Evolutionary conservation across 2,329 filamentous ascomycete species (phyloP).

Genomic region (Pezizomycotina sp.): DNA sequence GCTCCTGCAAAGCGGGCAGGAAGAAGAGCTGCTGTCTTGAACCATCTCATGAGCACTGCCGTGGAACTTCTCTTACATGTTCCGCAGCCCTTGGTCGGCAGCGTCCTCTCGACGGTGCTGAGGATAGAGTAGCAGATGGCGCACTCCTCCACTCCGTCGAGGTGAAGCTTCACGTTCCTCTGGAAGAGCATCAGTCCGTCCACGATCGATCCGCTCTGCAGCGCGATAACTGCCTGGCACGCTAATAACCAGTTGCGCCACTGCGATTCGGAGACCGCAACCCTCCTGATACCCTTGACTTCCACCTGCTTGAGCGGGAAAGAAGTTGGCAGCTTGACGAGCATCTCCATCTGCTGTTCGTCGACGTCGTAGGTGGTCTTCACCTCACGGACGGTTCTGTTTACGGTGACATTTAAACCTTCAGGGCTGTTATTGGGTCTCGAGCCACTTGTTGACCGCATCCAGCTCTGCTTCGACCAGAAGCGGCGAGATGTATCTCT

Average conservation of each 20-base stretch:
- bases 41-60: constrained; percentile 80
- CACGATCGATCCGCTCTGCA: constrained; percentile 73
- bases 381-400: constrained; percentile 54
- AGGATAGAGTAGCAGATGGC: constrained; percentile 96
- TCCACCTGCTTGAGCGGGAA: constrained; percentile 69
- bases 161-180: constrained; percentile 67
- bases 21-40: constrained; percentile 84
- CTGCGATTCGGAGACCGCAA: constrained; percentile 76
- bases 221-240: constrained; percentile 82
- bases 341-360: constrained; percentile 65
- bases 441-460: constrained; percentile 52
- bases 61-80: constrained; percentile 96
- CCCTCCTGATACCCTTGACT: constrained; percentile 62
- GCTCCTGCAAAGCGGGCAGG: constrained; percentile 83
- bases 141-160: constrained; percentile 89
- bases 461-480: constrained; percentile 50
- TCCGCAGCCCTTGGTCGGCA: constrained; percentile 77
- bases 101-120: constrained; percentile 58
- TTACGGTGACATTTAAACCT: constrained; percentile 54
- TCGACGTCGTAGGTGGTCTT: constrained; percentile 76
- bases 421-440: constrained; percentile 34
- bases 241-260: constrained; percentile 84
- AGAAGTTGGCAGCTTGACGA: constrained; percentile 60
- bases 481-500: constrained; percentile 60
- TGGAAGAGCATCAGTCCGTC: constrained; percentile 76